A percentile compares a stretch with the other conserved stretches of the same genome.
Conservation (phyloP, 2,329 filamentous ascomycete genomes). For the Harringtonia aguacate region DNA sequence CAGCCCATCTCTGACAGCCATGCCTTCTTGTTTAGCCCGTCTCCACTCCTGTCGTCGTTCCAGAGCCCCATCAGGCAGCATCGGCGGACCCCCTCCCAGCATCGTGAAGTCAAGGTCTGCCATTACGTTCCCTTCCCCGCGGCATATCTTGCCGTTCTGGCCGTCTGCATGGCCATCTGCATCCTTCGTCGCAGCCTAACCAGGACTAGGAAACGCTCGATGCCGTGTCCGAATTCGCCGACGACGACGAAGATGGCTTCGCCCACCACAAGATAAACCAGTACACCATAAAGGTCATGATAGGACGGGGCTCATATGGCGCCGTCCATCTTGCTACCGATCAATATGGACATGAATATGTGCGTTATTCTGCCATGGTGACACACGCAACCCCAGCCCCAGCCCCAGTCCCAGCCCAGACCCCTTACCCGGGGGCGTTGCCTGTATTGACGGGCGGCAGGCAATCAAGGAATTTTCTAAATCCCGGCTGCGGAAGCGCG, state of each 20-base stretch:
- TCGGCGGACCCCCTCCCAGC: conserved; percentile 43
- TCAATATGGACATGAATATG: conserved; percentile 87
- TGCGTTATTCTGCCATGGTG: conserved; percentile 32
- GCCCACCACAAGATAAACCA: conserved; percentile 87
- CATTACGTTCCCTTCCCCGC: too few relatives aligned
- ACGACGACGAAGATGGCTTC: conserved; percentile 70
- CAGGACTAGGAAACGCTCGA: conserved; percentile 70
- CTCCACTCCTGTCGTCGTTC: conserved; percentile 29
- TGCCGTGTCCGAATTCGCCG: conserved; percentile 77
- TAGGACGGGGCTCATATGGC: conserved; percentile 92
- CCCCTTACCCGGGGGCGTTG: too few relatives aligned
- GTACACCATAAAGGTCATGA: conserved; percentile 88
- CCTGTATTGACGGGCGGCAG: too few relatives aligned
- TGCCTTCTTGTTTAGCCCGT: conserved; percentile 25
- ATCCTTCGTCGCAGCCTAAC: background rate
- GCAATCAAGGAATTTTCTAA: conserved; percentile 98
- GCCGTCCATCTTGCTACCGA: conserved; percentile 85
- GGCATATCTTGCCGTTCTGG: background rate
- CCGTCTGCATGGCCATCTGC: background rate
- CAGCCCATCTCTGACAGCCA: background rate
- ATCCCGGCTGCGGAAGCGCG: conserved; percentile 74
- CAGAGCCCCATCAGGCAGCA: conserved; percentile 48
- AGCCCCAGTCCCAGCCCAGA: too few relatives aligned
- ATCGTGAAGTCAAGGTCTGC: conserved; percentile 46
- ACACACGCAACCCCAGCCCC: too few relatives aligned